Percentiles rank a stretch among this genome's conserved stretches.
Conservation (phyloP, 176 grass and related monocot genomes). For the Otatea glauca region DNA sequence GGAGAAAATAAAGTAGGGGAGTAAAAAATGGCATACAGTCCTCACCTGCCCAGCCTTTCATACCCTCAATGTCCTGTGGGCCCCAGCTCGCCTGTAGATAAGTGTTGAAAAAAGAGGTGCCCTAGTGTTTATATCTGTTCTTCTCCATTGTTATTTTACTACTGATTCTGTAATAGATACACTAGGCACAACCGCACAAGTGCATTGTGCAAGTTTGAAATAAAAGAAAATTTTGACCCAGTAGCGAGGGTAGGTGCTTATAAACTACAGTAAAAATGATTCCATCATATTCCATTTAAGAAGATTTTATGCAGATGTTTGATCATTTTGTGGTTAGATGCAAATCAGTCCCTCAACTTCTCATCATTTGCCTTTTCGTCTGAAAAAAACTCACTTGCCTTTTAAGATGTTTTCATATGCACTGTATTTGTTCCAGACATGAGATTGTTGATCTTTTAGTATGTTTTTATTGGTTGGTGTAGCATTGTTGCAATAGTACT, state of each 20-base stretch:
- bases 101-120: slow-evolving; percentile 12
- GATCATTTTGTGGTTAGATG: not conserved
- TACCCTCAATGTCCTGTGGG: slow-evolving; percentile 51
- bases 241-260: not conserved
- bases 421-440: not conserved
- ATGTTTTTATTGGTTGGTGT: slow-evolving; percentile 17
- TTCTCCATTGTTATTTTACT: slow-evolving; percentile 35
- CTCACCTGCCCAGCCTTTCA: slow-evolving; percentile 48
- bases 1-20: slow-evolving; percentile 50
- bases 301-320: not conserved
- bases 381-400: not conserved
- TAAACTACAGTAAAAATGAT: not conserved
- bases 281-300: slow-evolving; percentile 14
- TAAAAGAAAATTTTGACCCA: slow-evolving; percentile 26
- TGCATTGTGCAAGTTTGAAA: slow-evolving; percentile 30
- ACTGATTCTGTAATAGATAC: not conserved
- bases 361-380: not conserved
- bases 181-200: not conserved
- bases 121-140: not conserved
- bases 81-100: slow-evolving; percentile 10
- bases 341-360: not conserved
- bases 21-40: slow-evolving; percentile 40
- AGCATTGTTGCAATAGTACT: slow-evolving; percentile 42
- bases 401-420: not conserved
- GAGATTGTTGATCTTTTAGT: not conserved